Evolutionary conservation across 805 yeast genomes (phyloP).

Genomic region (Barnettozyma sucrosica): DNA sequence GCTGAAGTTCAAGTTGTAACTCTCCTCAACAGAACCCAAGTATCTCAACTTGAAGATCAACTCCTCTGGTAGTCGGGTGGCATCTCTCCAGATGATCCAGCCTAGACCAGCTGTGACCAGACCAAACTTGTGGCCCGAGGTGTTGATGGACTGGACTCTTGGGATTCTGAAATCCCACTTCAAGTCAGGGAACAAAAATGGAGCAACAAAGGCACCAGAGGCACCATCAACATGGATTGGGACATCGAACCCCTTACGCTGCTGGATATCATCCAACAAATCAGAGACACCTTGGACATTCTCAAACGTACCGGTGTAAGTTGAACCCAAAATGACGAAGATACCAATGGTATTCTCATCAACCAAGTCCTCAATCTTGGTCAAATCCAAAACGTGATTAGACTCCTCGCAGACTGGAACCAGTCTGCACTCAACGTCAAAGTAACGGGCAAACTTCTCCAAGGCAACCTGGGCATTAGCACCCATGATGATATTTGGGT

Average conservation of each 20-base stretch:
- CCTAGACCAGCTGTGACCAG: slow-evolving; percentile 88
- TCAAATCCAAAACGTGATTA: slow-evolving; percentile 59
- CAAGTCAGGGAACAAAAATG: slow-evolving; percentile 69
- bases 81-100: slow-evolving; percentile 82
- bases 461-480: slow-evolving; percentile 90
- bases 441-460: slow-evolving; percentile 90
- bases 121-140: slow-evolving; percentile 93
- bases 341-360: slow-evolving; percentile 94
- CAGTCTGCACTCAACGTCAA: slow-evolving; percentile 82
- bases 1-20: slow-evolving; percentile 81
- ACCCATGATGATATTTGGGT: slow-evolving; percentile 89
- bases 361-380: slow-evolving; percentile 52
- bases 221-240: slow-evolving; percentile 96
- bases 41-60: slow-evolving; percentile 75
- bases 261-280: slow-evolving; percentile 66
- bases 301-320: slow-evolving; percentile 91
- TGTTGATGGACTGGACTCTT: slow-evolving; percentile 78
- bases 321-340: slow-evolving; percentile 83
- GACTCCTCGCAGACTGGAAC: slow-evolving; percentile 57
- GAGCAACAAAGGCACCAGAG: slow-evolving; percentile 85
- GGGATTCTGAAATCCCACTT: slow-evolving; percentile 79
- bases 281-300: slow-evolving; percentile 55
- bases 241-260: slow-evolving; percentile 57
- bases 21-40: slow-evolving; percentile 84
- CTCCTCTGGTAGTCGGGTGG: slow-evolving; percentile 56